Percentiles rank a stretch among this genome's conserved stretches.
Conservation (phyloP, 106 monocot genomes). For the Agapanthus africanus region DNA sequence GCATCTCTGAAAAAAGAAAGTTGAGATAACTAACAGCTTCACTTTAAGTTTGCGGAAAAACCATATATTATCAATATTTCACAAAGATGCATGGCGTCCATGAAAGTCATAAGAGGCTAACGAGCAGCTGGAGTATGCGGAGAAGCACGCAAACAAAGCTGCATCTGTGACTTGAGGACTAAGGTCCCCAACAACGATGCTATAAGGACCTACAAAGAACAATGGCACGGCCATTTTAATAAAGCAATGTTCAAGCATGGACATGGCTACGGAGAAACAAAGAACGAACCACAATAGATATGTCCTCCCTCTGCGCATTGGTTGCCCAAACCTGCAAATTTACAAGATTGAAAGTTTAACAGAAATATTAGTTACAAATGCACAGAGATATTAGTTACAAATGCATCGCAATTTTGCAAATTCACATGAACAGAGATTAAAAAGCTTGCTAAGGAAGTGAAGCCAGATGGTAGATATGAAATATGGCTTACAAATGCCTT, state of each 20-base stretch:
- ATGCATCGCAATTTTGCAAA: too few relatives aligned
- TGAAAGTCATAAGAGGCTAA: slow-evolving; percentile 24
- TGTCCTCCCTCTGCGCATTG: slow-evolving; percentile 76
- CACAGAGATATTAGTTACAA: not conserved
- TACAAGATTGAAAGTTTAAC: not conserved
- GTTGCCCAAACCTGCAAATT: slow-evolving; percentile 65
- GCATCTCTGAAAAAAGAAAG: slow-evolving; percentile 54
- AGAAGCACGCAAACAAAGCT: slow-evolving; percentile 54
- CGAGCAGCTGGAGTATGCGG: slow-evolving; percentile 68
- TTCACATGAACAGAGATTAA: not conserved
- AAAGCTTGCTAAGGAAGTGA: not conserved
- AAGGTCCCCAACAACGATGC: slow-evolving; percentile 85
- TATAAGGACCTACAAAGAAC: slow-evolving; percentile 48
- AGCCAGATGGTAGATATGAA: not conserved
- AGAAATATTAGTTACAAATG: not conserved
- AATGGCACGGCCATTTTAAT: not conserved
- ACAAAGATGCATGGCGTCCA: not conserved
- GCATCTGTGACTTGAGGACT: slow-evolving; percentile 81
- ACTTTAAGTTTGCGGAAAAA: too few relatives aligned
- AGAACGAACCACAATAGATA: too few relatives aligned
- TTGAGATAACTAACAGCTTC: too few relatives aligned
- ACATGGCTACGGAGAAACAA: not conserved
- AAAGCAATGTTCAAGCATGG: not conserved
- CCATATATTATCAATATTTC: too few relatives aligned
- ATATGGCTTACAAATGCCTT: slow-evolving; percentile 41